Conservation (phyloP, 169 alveolate genomes). For the Perkinsus marinus region DNA sequence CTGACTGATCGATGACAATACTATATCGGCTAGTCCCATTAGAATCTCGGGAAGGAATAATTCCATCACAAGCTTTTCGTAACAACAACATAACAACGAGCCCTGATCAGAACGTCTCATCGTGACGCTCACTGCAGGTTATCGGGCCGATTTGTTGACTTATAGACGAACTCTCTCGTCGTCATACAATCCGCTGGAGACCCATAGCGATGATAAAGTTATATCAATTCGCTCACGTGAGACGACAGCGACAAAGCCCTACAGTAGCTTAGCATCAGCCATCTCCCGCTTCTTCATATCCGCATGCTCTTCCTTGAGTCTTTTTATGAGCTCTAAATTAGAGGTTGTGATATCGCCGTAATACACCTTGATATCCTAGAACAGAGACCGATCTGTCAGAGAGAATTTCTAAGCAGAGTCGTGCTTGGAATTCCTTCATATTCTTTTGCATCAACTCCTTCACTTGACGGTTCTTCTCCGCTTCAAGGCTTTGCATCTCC, state of each 20-base stretch:
- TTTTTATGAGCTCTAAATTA: constrained; percentile 61
- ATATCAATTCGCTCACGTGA: neutral
- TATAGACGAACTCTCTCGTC: too few relatives aligned
- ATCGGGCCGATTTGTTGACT: too few relatives aligned
- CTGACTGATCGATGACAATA: too few relatives aligned
- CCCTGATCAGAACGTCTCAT: too few relatives aligned
- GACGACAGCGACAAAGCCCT: constrained; percentile 2
- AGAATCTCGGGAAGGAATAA: too few relatives aligned
- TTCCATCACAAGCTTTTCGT: too few relatives aligned
- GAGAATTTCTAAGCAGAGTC: constrained; percentile 7
- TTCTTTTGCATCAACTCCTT: constrained; percentile 41
- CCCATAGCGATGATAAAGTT: too few relatives aligned
- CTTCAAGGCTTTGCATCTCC: constrained; percentile 31
- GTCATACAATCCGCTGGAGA: too few relatives aligned
- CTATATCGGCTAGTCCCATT: too few relatives aligned
- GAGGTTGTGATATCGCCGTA: constrained; percentile 68
- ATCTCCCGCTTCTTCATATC: constrained; percentile 19
- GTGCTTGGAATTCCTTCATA: constrained; percentile 42
- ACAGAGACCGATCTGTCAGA: neutral
- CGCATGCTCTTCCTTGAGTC: constrained; percentile 38
- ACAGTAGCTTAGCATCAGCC: constrained; percentile 26
- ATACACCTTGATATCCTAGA: constrained; percentile 65
- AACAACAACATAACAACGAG: too few relatives aligned
- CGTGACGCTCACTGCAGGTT: too few relatives aligned
- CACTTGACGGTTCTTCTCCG: constrained; percentile 14